Conservation (phyloP, 495 filamentous ascomycete species). For the Bacidia rubella region DNA sequence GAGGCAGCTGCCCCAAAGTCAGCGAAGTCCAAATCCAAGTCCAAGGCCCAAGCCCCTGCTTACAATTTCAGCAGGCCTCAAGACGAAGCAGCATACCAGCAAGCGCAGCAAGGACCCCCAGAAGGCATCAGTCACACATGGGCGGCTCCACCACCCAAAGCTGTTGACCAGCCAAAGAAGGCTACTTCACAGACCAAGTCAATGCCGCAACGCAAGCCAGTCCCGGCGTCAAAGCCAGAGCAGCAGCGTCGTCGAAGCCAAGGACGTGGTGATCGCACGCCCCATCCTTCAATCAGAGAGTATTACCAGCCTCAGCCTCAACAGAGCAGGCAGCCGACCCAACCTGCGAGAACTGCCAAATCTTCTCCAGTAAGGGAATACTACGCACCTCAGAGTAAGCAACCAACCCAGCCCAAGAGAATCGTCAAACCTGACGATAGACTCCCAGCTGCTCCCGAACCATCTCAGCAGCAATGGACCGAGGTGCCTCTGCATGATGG, state of each 20-base stretch:
- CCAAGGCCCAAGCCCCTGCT: background rate
- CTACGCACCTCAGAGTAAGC: too few species aligned
- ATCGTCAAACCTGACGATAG: slow-evolving; percentile 7
- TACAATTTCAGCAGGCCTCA: background rate
- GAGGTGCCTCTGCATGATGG: slow-evolving; percentile 10
- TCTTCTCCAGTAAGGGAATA: too few species aligned
- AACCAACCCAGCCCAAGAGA: too few species aligned
- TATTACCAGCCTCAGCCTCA: too few species aligned
- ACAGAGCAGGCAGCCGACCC: too few species aligned
- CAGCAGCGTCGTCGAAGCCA: background rate
- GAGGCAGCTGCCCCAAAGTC: background rate
- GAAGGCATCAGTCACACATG: background rate
- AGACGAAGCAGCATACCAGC: background rate
- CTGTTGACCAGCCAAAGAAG: too few species aligned
- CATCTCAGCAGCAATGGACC: too few species aligned
- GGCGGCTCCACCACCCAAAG: background rate
- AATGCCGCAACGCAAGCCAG: background rate
- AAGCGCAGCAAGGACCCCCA: background rate
- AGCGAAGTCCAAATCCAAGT: background rate
- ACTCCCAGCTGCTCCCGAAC: slow-evolving; percentile 17
- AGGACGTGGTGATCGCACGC: background rate
- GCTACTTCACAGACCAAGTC: too few species aligned
- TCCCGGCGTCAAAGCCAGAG: background rate
- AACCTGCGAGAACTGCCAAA: too few species aligned
- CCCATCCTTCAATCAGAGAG: background rate